phyloP scores from a whole-genome alignment of 148 eudicot species.

The Rhododendron mucronatum region DNA sequence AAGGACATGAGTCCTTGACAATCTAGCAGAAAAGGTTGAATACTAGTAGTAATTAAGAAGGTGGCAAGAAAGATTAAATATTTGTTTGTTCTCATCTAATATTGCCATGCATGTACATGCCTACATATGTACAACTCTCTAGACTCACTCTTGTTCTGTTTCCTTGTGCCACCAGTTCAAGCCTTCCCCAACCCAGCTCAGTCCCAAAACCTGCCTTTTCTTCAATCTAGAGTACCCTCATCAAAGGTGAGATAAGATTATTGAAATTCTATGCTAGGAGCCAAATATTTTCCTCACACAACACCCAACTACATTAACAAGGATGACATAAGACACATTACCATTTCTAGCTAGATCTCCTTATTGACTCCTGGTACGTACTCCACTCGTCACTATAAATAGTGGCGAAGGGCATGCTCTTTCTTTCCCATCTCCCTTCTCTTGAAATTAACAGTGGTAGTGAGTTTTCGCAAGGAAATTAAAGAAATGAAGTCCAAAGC shows the following conservation, averaged over 20 bases:
- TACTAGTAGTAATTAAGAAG: neutral
- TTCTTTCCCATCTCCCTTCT: neutral
- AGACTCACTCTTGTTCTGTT: neutral
- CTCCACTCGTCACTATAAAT: neutral
- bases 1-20: neutral
- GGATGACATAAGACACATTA: neutral
- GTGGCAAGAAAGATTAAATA: neutral
- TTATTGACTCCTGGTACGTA: neutral
- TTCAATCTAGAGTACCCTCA: neutral
- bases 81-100: neutral
- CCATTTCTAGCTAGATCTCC: neutral
- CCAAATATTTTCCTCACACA: constrained; percentile 1
- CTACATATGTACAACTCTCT: neutral
- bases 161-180: neutral
- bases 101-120: neutral
- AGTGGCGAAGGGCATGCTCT: neutral
- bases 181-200: neutral
- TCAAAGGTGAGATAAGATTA: neutral
- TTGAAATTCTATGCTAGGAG: neutral
- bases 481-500: constrained; percentile 17
- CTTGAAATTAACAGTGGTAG: neutral
- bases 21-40: neutral
- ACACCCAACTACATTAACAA: constrained; percentile 1
- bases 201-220: neutral
- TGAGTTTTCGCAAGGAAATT: neutral